Conservation (phyloP, 169 alveolate species). For the Pseudocohnilembus persalinus region DNA sequence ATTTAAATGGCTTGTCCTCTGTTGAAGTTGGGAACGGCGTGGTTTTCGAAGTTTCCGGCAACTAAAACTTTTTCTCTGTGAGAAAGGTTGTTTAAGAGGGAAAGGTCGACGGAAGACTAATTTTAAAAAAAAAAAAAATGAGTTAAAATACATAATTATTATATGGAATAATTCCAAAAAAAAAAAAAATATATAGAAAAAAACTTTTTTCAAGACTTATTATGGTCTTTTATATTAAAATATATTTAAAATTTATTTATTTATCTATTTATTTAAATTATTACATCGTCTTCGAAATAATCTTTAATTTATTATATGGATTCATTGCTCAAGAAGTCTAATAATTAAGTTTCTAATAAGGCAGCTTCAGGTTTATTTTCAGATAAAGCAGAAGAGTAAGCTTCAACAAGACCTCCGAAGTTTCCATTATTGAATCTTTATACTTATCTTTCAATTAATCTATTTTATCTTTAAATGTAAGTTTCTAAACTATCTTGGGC, state of each 20-base stretch:
- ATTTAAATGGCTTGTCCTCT: constrained; percentile 17
- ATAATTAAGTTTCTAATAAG: constrained; percentile 21
- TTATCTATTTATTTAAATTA: too few species aligned
- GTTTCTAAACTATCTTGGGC: constrained; percentile 57
- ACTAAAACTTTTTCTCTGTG: constrained; percentile 53
- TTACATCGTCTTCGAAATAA: constrained; percentile 68
- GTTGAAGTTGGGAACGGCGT: constrained; percentile 28
- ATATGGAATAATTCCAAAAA: too few species aligned
- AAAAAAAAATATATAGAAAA: too few species aligned
- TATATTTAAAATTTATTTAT: too few species aligned
- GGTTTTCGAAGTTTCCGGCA: constrained; percentile 55
- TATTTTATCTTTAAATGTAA: constrained; percentile 52
- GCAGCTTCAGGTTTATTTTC: constrained; percentile 20
- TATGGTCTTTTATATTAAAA: too few species aligned
- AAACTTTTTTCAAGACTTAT: too few species aligned
- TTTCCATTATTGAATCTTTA: constrained; percentile 55
- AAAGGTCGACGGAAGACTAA: constrained; percentile 50
- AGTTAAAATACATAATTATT: too few species aligned
- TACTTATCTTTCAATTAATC: constrained; percentile 62
- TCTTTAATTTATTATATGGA: constrained; percentile 58
- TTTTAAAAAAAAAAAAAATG: too few species aligned
- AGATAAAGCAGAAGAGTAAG: constrained; percentile 7
- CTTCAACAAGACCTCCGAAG: constrained; percentile 17
- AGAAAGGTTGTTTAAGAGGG: constrained; percentile 55
- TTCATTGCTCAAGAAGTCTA: constrained; percentile 38